phyloP scores from a whole-genome alignment of 768 basidiomycete species.

The Suillus plorans region DNA sequence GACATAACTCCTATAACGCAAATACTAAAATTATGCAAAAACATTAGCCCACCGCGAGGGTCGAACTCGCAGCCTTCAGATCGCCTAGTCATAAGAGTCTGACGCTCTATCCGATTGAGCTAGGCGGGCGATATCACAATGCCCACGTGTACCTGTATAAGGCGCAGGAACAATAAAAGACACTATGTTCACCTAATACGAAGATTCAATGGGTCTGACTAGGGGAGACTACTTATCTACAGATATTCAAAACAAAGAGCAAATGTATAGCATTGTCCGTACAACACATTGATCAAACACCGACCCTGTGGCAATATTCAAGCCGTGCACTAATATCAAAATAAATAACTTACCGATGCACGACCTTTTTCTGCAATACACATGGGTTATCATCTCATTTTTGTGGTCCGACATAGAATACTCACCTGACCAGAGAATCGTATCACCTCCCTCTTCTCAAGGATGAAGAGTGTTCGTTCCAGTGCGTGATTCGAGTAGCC shows the following conservation, averaged over 20 bases:
- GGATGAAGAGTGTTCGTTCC: conserved; percentile 84
- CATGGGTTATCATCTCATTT: conserved; percentile 6
- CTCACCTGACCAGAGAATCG: conserved; percentile 75
- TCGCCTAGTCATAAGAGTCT: conserved; percentile 54
- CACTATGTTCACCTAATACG: too few species aligned
- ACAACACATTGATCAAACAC: conserved; percentile 19
- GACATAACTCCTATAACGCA: background rate
- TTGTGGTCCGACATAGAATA: background rate
- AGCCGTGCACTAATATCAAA: background rate
- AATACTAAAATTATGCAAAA: conserved; percentile 14
- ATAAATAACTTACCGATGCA: conserved; percentile 39
- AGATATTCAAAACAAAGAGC: conserved; percentile 4
- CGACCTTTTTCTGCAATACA: conserved; percentile 50
- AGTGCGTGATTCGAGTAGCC: conserved; percentile 89
- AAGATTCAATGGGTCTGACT: too few species aligned
- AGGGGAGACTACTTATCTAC: background rate
- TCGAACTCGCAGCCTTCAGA: conserved; percentile 67
- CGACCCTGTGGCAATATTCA: conserved; percentile 23
- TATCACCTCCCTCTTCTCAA: conserved; percentile 96
- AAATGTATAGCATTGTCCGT: background rate
- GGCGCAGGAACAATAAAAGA: background rate
- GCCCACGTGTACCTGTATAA: background rate
- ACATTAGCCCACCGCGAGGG: conserved; percentile 59
- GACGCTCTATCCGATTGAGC: conserved; percentile 70
- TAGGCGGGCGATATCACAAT: conserved; percentile 47